Evolutionary conservation across 2,329 filamentous ascomycete genomes (phyloP).

Genomic region (Neocucurbitaria cava): DNA sequence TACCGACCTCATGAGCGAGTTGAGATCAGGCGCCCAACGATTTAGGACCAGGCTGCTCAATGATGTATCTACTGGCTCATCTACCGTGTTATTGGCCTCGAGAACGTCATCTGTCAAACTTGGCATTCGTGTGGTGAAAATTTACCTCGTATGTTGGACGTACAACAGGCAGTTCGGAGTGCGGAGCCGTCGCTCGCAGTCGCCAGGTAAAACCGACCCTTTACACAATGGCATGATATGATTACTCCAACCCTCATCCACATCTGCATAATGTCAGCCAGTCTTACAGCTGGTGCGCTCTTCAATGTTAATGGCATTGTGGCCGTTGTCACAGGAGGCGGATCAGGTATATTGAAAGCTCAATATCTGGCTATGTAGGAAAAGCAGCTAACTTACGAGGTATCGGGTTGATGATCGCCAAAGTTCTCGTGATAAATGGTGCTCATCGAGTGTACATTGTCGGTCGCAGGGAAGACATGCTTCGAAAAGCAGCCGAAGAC

Average conservation of each 20-base stretch:
- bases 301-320: conserved; percentile 29
- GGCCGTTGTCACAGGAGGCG: conserved; percentile 31
- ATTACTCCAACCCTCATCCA: neutral
- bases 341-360: conserved; percentile 15
- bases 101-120: too few relatives aligned
- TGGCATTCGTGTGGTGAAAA: too few relatives aligned
- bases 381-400: conserved; percentile 6
- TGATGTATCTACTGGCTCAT: too few relatives aligned
- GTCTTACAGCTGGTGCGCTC: conserved; percentile 16
- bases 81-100: too few relatives aligned
- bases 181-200: neutral
- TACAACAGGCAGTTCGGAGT: neutral
- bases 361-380: neutral
- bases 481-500: conserved; percentile 15
- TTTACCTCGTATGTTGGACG: neutral
- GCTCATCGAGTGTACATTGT: conserved; percentile 24
- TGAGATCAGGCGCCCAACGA: too few relatives aligned
- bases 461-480: conserved; percentile 20
- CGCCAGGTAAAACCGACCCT: neutral
- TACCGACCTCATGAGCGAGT: too few relatives aligned
- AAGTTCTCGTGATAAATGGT: conserved; percentile 27
- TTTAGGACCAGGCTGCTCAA: too few relatives aligned
- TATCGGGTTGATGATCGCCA: conserved; percentile 28
- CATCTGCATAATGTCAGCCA: neutral
- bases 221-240: neutral